A percentile compares a stretch with the other conserved stretches of the same genome.
These are phyloP conservation scores for Exutisphaerella laricina DNA, from an alignment of 2,329 filamentous ascomycete species.

Conservation along the genomic window DNA sequence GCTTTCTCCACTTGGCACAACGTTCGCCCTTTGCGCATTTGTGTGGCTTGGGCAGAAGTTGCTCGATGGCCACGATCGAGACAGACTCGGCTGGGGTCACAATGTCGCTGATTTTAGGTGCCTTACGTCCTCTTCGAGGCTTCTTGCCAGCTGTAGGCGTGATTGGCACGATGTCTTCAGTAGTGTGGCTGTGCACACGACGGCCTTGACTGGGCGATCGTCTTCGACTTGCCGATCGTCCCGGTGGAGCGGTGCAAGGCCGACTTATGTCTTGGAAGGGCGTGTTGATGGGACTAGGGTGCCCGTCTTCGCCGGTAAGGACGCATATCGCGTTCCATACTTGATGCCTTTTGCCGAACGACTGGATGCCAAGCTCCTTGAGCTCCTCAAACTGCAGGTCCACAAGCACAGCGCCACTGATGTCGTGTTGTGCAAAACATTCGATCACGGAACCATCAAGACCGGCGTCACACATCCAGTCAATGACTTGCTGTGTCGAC, in stretches of 20 bases:
- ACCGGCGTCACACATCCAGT: constrained; percentile 80
- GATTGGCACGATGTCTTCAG: constrained; percentile 30
- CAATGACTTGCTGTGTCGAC: constrained; percentile 71
- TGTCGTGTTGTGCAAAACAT: constrained; percentile 86
- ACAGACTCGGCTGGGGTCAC: constrained; percentile 78
- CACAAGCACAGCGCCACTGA: constrained; percentile 78
- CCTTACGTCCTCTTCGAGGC: constrained; percentile 38
- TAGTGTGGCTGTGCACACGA: constrained; percentile 19
- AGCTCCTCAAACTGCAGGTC: constrained; percentile 89
- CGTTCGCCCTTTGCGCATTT: constrained; percentile 80
- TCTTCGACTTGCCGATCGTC: constrained; percentile 19
- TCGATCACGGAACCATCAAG: constrained; percentile 73
- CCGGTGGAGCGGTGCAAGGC: constrained; percentile 34
- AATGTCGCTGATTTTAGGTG: constrained; percentile 51
- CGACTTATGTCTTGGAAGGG: constrained; percentile 46
- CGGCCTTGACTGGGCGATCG: constrained; percentile 23
- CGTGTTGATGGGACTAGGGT: constrained; percentile 40
- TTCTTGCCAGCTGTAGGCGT: constrained; percentile 30
- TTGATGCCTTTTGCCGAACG: constrained; percentile 73
- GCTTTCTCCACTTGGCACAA: constrained; percentile 74
- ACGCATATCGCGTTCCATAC: constrained; percentile 74
- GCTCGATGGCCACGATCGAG: constrained; percentile 88
- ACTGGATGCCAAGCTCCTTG: constrained; percentile 72
- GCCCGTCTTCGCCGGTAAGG: constrained; percentile 49
- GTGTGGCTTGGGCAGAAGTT: constrained; percentile 78